Base-by-base conservation (phyloP, 1,139 yeast genomes). In the Saccharomycopsis hybrid region DNA sequence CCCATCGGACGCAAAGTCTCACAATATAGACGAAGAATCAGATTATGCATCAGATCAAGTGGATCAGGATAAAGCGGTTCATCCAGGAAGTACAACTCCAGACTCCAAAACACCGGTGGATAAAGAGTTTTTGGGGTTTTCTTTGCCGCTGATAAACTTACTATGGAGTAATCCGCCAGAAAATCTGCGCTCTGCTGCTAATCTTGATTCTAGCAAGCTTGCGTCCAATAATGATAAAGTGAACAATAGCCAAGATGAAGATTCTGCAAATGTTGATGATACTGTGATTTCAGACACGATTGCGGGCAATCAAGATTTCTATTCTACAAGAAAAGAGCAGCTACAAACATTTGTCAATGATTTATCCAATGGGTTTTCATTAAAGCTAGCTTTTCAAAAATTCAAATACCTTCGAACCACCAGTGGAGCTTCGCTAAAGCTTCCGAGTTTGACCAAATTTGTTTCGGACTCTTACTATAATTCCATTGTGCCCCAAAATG, bases 341-440 rank as follows among this genome's bases (percentile, higher is more conserved):
- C 69, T 79, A 69, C 66, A 70, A 37, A 73, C 69, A 27, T 68
- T 79, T 47, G 64, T 79, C 39, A 68, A 70, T 48, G 84, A 79
- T 57, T 66, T 79, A 57, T 70, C 72, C 48, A 61, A 70, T 42
- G 84, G 84, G 2, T 66, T 75, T 39, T 74, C 80, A 8, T 65
- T 79, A 25, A 68, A 72, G 28, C 68, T 77, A 8, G 82, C 84
- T 1, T 65, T 78, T 24, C 83, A 78, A 41, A 62, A 83, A 40
- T 69, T 82, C 43, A 81, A 76, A 59, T 79, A 82, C 0, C 63
- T 79, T 47, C 72, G 80, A 24, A 61, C 62, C 1, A 37, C 62
- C 3, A 52, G 62, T 41, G 65, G 61, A 41, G 55, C 58, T 24
- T 57, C 59, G 4, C 51, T 60, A 13, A 25, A 25, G 8, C 37